Evolutionary conservation across 345 rosid species (phyloP), one percentile per base, ranked within the genome.

Genomic region (Streptanthus diversifolius): DNA sequence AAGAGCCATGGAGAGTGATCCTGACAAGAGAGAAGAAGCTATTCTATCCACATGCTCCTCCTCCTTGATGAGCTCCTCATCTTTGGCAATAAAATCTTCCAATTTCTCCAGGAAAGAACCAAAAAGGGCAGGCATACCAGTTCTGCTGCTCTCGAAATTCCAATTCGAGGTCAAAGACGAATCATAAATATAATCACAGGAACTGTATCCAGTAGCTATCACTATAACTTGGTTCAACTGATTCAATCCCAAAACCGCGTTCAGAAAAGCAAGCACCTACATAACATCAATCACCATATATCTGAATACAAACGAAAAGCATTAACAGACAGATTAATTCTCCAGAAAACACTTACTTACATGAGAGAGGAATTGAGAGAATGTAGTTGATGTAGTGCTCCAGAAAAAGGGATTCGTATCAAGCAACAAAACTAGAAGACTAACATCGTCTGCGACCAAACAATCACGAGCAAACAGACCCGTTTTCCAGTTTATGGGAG

Each of bases 1-100:
- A 76, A 91, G 96, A 71, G 98, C 95, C 96, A 89, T 89, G 44
- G 98, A 93, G 71, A 91, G 81, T 44, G 98, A 85, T 24, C 96
- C 98, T 1, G 98, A 91, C 58, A 91, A 83, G 71, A 93, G 77
- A 10, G 95, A 91, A 70, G 88, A 88, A 33, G 77, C 72, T 25
- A 83, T 64, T 75, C 79, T 78, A 63, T 88, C 80, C 25, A 63
- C 86, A 5, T 77, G 15, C 44, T 72, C 82, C 30, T 77, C 76
- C 22, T 58, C 73, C 15, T 51, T 87, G 37, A 76, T 77, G 53
- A 87, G 82, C 56, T 85, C 68, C 79, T 91, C 98, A 57, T 93
- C 97, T 74, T 63, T 82, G 18, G 39, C 58, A 75, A 85, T 54
- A 83, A 93, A 93, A 15, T 82, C 86, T 77, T 84, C 95, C 81